These are phyloP conservation scores for Ophiocordyceps australis DNA, from an alignment of 2,329 filamentous ascomycete genomes.

Conservation along the genomic window DNA sequence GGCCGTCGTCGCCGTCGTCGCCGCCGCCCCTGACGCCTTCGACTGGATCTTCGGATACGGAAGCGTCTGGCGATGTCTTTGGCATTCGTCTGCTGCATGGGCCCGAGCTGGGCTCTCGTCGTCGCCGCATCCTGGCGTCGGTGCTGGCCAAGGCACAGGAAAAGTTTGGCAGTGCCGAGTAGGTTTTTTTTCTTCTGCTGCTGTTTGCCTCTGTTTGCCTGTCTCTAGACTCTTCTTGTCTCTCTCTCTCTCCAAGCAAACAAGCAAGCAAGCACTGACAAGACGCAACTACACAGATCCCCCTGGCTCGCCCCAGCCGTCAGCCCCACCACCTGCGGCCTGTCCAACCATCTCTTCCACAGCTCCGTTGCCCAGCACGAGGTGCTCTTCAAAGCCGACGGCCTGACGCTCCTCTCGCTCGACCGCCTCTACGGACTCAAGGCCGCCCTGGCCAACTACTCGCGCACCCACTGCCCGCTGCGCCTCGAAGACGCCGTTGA, in stretches of 20 bases:
- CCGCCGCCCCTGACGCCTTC: constrained; percentile 28
- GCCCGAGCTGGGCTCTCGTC: constrained; percentile 22
- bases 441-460: constrained; percentile 37
- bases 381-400: constrained; percentile 39
- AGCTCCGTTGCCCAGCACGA: constrained; percentile 42
- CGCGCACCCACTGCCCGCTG: constrained; percentile 21
- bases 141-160: constrained; percentile 33
- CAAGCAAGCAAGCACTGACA: too few relatives aligned
- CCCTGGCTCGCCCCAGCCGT: constrained; percentile 25
- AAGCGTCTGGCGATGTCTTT: constrained; percentile 18
- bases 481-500: constrained; percentile 43
- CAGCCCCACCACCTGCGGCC: constrained; percentile 21
- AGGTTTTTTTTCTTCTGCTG: too few relatives aligned
- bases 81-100: constrained; percentile 33
- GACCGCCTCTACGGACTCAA: constrained; percentile 50
- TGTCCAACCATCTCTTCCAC: constrained; percentile 32
- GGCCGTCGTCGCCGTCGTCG: constrained; percentile 20
- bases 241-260: too few relatives aligned
- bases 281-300: too few relatives aligned
- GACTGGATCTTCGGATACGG: constrained; percentile 19
- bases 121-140: constrained; percentile 26
- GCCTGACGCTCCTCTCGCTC: constrained; percentile 38
- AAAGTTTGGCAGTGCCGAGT: constrained; percentile 22
- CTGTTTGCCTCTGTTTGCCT: too few relatives aligned
- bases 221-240: too few relatives aligned